phyloP scores from a whole-genome alignment of 2,329 filamentous ascomycete species.

The Claviceps pazoutovae region DNA sequence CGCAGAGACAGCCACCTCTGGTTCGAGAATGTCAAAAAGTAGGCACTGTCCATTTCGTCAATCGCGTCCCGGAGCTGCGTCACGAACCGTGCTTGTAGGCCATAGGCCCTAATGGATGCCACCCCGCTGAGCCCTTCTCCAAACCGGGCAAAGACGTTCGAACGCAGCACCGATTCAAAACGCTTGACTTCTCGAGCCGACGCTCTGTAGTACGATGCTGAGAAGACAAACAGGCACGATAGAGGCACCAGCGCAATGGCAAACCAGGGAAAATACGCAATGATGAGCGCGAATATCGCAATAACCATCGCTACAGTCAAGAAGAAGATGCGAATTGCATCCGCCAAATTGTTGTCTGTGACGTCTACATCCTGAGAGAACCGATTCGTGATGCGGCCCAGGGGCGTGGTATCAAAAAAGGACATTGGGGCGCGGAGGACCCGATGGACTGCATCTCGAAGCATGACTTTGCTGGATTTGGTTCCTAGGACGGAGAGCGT shows the following conservation, averaged over 20 bases:
- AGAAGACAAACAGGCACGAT: constrained; percentile 63
- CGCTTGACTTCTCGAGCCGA: constrained; percentile 92
- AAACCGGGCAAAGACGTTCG: constrained; percentile 80
- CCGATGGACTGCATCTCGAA: constrained; percentile 63
- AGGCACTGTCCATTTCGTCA: constrained; percentile 86
- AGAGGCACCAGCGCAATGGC: constrained; percentile 48
- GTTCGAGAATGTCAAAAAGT: constrained; percentile 90
- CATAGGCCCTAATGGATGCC: constrained; percentile 80
- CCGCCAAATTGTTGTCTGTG: constrained; percentile 86
- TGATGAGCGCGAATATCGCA: constrained; percentile 77
- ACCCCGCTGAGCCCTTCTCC: constrained; percentile 75
- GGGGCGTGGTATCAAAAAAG: constrained; percentile 93
- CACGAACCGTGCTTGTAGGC: constrained; percentile 63
- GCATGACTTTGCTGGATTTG: constrained; percentile 65
- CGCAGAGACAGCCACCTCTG: constrained; percentile 85
- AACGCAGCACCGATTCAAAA: constrained; percentile 79
- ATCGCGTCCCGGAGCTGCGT: constrained; percentile 55
- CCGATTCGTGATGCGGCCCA: constrained; percentile 89
- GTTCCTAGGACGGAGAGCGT: constrained; percentile 68
- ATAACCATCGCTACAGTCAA: constrained; percentile 71
- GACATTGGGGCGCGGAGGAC: constrained; percentile 66
- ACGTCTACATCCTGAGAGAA: constrained; percentile 93
- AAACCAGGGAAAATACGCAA: constrained; percentile 91
- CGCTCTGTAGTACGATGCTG: constrained; percentile 75
- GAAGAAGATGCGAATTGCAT: constrained; percentile 86